Conservation (phyloP, 2,329 filamentous ascomycete species). For the Fusarium camptoceras region DNA sequence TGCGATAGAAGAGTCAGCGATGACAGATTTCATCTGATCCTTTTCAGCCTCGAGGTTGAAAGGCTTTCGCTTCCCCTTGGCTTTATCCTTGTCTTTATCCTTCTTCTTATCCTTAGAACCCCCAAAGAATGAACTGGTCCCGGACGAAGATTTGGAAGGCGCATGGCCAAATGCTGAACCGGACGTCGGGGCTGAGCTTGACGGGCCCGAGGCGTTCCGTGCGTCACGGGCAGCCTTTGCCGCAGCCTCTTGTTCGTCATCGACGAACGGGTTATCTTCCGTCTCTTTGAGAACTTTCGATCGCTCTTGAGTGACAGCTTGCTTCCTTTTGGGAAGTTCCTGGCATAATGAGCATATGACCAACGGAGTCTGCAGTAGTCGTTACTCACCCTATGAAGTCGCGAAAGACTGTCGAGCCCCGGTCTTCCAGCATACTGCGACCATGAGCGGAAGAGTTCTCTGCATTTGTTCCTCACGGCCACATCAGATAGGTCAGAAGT, state of each 20-base stretch:
- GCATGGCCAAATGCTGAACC: slow-evolving; percentile 22
- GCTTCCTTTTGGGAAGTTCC: slow-evolving; percentile 75
- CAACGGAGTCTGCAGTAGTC: background rate
- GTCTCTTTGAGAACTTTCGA: slow-evolving; percentile 88
- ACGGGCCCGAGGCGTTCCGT: slow-evolving; percentile 37
- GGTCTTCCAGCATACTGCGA: slow-evolving; percentile 84
- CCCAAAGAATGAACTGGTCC: slow-evolving; percentile 55
- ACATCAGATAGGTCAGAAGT: slow-evolving; percentile 86
- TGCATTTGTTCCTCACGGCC: slow-evolving; percentile 89
- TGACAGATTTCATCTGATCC: slow-evolving; percentile 85
- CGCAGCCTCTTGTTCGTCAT: slow-evolving; percentile 69
- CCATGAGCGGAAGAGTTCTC: slow-evolving; percentile 89
- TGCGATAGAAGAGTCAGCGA: slow-evolving; percentile 89
- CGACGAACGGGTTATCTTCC: slow-evolving; percentile 77
- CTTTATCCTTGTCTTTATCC: slow-evolving; percentile 64
- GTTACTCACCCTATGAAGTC: slow-evolving; percentile 73
- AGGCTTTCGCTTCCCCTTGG: slow-evolving; percentile 68
- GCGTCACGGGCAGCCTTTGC: slow-evolving; percentile 48
- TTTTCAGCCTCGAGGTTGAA: slow-evolving; percentile 92
- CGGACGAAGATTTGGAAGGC: slow-evolving; percentile 53
- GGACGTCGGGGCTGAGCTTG: slow-evolving; percentile 30
- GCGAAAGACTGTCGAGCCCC: slow-evolving; percentile 83
- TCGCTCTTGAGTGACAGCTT: slow-evolving; percentile 78
- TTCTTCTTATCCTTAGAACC: slow-evolving; percentile 65
- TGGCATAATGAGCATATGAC: slow-evolving; percentile 44